Base-by-base conservation (phyloP, 2,329 filamentous ascomycete genomes). In the Aureobasidium sp. region DNA sequence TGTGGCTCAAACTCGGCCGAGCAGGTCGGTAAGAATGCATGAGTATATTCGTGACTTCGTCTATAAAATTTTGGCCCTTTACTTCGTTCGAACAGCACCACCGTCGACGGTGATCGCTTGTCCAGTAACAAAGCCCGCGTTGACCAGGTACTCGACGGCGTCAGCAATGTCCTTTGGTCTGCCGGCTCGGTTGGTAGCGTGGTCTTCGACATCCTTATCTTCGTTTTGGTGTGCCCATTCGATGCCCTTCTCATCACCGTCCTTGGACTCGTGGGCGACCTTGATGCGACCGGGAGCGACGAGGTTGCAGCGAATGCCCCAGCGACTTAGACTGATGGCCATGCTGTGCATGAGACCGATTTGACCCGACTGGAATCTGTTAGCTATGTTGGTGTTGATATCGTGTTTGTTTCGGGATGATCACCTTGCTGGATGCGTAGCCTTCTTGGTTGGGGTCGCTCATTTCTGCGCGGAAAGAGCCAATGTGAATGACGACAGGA, bases 241-340 rank as follows among this genome's bases (percentile, higher is more conserved):
- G 22, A 61, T 64, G 0, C 73, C 73, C 53, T 72, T 70, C 64
- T 76, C 73, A 66, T 81, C 76, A 2, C 70, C 75, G 33, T 68
- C 70, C 64, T 71, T 72, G 37, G 67, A 70, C 66, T 78, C 76
- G 45, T 80, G 72, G 17, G 67, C 71, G 2, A 79, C 79, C 64
- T 81, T 76, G 57, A 82, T 78, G 71, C 79, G 79, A 1, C 79
- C 79, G 0, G 78, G 79, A n/a, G 79, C 69, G 9, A 81, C 75
- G 0, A 77, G 72, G 58, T 80, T 81, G 27, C 79, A 77, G 1
- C 77, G 70, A 47, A 81, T 73, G 0, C 71, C 70, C 48, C 75
- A 73, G 4, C 62, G 64, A 6, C 71, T 70, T 19, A 79, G 67
- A 39, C 74, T 77, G n/a, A 78, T 71, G 14, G 78, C 76, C 77